Evolutionary conservation across 2,329 filamentous ascomycete species (phyloP), one percentile per base, ranked within the genome.

Genomic region (Tolypocladium amazonense): DNA sequence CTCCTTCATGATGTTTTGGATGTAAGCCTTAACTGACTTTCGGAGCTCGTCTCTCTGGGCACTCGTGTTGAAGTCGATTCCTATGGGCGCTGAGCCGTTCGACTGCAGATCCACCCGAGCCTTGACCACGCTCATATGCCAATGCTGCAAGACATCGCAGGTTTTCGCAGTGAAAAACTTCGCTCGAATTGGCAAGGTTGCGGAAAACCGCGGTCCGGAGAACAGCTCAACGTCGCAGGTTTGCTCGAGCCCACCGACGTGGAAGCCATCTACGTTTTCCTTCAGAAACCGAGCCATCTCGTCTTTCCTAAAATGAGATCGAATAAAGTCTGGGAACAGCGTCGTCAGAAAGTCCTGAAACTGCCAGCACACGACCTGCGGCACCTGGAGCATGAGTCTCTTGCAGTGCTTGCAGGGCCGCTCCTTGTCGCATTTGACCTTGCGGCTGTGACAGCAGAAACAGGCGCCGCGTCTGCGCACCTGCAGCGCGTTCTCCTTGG

Each of bases 361-460:
- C 66, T 81, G 80, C 82, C 82, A 84, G 71, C 82, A 85, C 30
- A 85, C 74, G 25, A 81, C 76, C 65, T 82, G 79, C 1, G 81
- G 81, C 18, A 83, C 73, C 56, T 76, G 71, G 2, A 73, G 67
- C 58, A 76, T 75, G 58, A 84, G 75, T 69, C 81, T 81, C 64
- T 75, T 76, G 73, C 82, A 85, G 71, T 79, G 83, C 68, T 77
- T 77, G 70, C 82, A 85, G 0, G 82, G 81, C 54, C 81, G 73
- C 65, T 81, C 76, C 63, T 77, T 77, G 67, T 83, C 80, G 63
- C 82, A 84, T 67, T 79, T 81, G 58, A 85, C 82, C 68, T 85
- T 85, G 63, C 82, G 79, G 60, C 78, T 79, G 65, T 82, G 81
- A 65, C 82, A 85, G 71, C 80, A 82, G 71, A 84, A 84, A 67